A percentile compares a stretch with the other conserved stretches of the same genome.
Evolutionary conservation across 1,284 basidiomycete species (phyloP).

Genomic region (Sporisorium reilianum): DNA sequence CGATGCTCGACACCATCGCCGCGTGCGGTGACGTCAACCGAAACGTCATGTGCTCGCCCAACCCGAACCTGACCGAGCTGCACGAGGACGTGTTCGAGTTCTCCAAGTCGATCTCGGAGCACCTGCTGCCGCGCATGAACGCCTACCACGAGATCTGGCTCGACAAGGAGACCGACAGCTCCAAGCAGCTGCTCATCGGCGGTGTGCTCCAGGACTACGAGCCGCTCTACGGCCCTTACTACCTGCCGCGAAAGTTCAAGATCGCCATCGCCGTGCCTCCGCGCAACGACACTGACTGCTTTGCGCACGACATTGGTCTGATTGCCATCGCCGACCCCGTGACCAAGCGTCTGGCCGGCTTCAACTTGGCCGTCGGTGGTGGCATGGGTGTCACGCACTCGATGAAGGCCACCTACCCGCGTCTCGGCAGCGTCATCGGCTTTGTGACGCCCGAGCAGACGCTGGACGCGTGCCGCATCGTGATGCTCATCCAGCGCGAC

Average conservation of each 20-base stretch:
- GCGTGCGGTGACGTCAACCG: constrained; percentile 98
- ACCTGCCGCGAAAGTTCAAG: constrained; percentile 98
- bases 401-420: constrained; percentile 98
- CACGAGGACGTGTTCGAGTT: constrained; percentile 89
- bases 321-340: constrained; percentile 84
- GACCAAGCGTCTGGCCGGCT: constrained; percentile 69
- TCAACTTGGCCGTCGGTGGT: constrained; percentile 75
- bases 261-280: constrained; percentile 95
- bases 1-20: constrained; percentile 92
- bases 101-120: constrained; percentile 85
- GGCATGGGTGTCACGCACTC: constrained; percentile 99
- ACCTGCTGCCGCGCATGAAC: constrained; percentile 87
- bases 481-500: constrained; percentile 94
- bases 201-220: constrained; percentile 93
- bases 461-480: constrained; percentile 85
- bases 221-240: constrained; percentile 95
- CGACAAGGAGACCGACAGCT: constrained; percentile 73
- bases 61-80: constrained; percentile 85
- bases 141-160: constrained; percentile 99
- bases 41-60: constrained; percentile 92
- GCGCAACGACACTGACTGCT: constrained; percentile 95
- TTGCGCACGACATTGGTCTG: constrained; percentile 94
- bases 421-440: constrained; percentile 86
- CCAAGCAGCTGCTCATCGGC: constrained; percentile 83
- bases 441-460: constrained; percentile 93